phyloP scores from a whole-genome alignment of 352 stramenopile genomes.

The Phytophthora fragariaefolia region DNA sequence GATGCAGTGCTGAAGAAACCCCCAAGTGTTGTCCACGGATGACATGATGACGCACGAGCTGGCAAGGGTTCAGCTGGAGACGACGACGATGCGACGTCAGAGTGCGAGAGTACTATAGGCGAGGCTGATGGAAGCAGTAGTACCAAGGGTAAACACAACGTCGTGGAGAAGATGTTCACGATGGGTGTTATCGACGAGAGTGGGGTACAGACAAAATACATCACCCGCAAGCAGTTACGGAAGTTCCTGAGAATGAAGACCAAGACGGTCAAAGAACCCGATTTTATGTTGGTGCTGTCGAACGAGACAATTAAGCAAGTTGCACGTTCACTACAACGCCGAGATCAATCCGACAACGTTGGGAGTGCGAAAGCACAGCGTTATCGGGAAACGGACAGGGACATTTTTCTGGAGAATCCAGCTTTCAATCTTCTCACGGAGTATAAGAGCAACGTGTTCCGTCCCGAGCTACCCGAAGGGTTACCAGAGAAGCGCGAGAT shows the following conservation, averaged over 20 bases:
- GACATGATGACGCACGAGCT: not conserved
- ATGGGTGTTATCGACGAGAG: slow-evolving; percentile 6
- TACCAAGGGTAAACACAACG: not conserved
- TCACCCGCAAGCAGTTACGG: slow-evolving; percentile 9
- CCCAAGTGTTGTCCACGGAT: slow-evolving; percentile 4
- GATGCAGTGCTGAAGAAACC: not conserved
- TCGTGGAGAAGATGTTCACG: slow-evolving; percentile 20
- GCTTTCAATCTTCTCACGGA: slow-evolving; percentile 7
- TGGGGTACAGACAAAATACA: slow-evolving; percentile 11
- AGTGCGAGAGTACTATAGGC: not conserved
- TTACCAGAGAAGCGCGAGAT: slow-evolving; percentile 13
- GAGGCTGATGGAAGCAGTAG: not conserved
- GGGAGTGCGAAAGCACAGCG: slow-evolving; percentile 18
- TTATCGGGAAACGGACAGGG: slow-evolving; percentile 21
- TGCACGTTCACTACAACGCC: slow-evolving; percentile 1
- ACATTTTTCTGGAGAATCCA: slow-evolving; percentile 3
- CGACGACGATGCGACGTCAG: not conserved
- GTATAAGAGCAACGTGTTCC: slow-evolving; percentile 13
- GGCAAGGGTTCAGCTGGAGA: slow-evolving; percentile 1
- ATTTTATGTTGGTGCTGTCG: slow-evolving; percentile 27
- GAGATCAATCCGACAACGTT: slow-evolving; percentile 13
- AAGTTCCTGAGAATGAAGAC: slow-evolving; percentile 24
- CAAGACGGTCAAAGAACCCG: slow-evolving; percentile 6
- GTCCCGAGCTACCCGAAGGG: slow-evolving; percentile 9
- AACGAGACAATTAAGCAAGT: slow-evolving; percentile 19